Conservation (phyloP, 257 asterid species). For the Fraxinus pennsylvanica region DNA sequence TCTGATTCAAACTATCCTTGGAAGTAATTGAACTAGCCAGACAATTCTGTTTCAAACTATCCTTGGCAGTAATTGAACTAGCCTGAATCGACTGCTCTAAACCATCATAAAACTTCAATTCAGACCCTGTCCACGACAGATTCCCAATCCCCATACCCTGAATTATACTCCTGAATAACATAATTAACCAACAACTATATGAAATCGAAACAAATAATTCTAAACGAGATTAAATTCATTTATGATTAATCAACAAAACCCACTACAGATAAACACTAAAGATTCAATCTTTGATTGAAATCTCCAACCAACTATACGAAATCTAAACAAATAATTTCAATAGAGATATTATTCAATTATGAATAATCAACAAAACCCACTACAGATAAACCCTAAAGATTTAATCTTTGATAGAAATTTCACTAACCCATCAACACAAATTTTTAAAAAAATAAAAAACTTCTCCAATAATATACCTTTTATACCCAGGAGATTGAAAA, state of each 20-base stretch:
- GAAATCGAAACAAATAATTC: neutral
- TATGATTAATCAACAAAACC: neutral
- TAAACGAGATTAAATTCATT: neutral
- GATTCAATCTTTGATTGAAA: slow-evolving; percentile 24
- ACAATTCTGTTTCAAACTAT: slow-evolving; percentile 86
- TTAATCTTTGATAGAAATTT: neutral
- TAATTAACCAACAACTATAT: slow-evolving; percentile 5
- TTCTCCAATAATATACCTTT: neutral
- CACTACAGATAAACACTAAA: slow-evolving; percentile 8
- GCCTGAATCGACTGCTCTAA: slow-evolving; percentile 49
- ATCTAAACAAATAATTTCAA: no score
- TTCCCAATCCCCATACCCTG: slow-evolving; percentile 34
- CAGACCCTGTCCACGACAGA: neutral
- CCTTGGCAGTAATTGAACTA: slow-evolving; percentile 40
- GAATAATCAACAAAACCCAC: no score
- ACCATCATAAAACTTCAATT: slow-evolving; percentile 13
- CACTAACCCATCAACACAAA: slow-evolving; percentile 13
- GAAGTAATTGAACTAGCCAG: slow-evolving; percentile 46
- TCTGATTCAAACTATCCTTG: slow-evolving; percentile 77
- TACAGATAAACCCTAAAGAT: no score
- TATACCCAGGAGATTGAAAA: slow-evolving; percentile 9
- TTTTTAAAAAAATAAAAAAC: neutral
- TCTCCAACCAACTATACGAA: neutral
- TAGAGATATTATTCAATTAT: no score
- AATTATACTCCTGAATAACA: slow-evolving; percentile 45